Evolutionary conservation across 106 monocot genomes (phyloP).

Genomic region (Dendrobium chrysotoxum): DNA sequence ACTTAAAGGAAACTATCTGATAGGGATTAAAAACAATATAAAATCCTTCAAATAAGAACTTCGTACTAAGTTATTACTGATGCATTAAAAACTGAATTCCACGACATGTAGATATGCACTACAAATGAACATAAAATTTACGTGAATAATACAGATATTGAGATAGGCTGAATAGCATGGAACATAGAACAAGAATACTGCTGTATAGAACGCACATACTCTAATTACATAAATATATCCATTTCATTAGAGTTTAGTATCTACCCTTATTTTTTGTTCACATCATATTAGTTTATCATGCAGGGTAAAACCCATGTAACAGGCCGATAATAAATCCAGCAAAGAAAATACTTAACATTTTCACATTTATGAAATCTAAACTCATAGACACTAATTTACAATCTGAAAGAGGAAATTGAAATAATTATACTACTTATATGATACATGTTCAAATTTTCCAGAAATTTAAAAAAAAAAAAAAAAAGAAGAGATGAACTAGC

Average conservation of each 20-base stretch:
- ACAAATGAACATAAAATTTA: neutral
- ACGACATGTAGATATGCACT: neutral
- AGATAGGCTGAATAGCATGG: neutral
- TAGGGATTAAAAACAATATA: neutral
- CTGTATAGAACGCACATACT: neutral
- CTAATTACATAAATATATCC: neutral
- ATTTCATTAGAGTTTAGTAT: neutral
- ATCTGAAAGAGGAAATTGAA: neutral
- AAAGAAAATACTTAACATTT: neutral
- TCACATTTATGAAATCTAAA: neutral
- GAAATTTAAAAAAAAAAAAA: conserved; percentile 1
- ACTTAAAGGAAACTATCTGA: neutral
- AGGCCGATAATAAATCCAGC: neutral
- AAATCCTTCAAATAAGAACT: neutral
- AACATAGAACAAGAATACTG: neutral
- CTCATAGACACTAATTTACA: neutral
- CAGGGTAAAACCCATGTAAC: neutral
- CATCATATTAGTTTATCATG: neutral
- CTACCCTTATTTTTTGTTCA: neutral
- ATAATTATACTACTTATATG: neutral
- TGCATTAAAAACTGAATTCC: neutral
- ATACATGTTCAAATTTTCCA: neutral
- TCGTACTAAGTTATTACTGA: neutral
- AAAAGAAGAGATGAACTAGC: neutral
- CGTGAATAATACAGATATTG: neutral